A percentile compares a stretch with the other conserved stretches of the same genome.
Conservation (phyloP, 1,284 basidiomycete species). For the Cutaneotrichosporon mucoides region DNA sequence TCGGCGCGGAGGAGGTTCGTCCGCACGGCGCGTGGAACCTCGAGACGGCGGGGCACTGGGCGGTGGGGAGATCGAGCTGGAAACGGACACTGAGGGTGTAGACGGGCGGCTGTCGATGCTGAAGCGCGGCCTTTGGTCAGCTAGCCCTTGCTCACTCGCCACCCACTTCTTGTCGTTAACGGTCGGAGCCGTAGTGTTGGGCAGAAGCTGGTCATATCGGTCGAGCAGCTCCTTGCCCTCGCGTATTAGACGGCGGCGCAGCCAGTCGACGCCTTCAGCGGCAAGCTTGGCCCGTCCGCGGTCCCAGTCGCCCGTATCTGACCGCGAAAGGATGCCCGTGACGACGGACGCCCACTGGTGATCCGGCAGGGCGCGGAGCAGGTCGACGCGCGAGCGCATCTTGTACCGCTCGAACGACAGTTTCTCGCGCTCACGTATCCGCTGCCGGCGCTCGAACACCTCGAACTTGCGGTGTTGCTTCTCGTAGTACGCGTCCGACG, state of each 20-base stretch:
- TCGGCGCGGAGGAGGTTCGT: background rate
- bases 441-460: constrained; percentile 75
- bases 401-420: constrained; percentile 86
- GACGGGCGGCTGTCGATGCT: background rate
- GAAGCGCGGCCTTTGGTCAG: background rate
- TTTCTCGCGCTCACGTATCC: constrained; percentile 82
- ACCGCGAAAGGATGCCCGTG: constrained; percentile 16
- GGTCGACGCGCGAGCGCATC: constrained; percentile 79
- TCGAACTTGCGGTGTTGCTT: constrained; percentile 81
- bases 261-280: constrained; percentile 35
- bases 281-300: constrained; percentile 35
- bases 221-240: constrained; percentile 44
- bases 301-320: constrained; percentile 20
- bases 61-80: constrained; percentile 1
- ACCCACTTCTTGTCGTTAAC: constrained; percentile 9
- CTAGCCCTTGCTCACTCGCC: background rate
- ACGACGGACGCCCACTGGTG: constrained; percentile 31
- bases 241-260: constrained; percentile 34
- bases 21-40: background rate
- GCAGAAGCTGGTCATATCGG: constrained; percentile 25
- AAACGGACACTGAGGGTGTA: background rate
- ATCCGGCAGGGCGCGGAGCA: constrained; percentile 56
- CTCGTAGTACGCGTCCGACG: constrained; percentile 78
- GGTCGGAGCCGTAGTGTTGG: background rate
- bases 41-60: background rate